These are phyloP conservation scores for barley (Hordeum vulgare) DNA, from an alignment of 176 grass and related monocot genomes.

Conservation along the genomic window DNA sequence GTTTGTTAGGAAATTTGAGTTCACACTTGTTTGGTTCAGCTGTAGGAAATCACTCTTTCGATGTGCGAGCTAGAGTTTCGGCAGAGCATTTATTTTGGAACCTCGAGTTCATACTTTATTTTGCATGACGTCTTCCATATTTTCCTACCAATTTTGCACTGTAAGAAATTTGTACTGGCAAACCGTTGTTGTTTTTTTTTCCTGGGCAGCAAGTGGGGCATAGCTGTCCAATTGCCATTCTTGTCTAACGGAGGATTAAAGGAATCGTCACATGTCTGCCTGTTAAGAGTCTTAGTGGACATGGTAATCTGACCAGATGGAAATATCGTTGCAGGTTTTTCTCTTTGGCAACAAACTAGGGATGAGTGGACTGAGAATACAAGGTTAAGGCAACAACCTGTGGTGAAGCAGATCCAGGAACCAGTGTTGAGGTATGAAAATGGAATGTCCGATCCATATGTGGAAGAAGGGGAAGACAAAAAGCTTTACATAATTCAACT, in stretches of 20 bases:
- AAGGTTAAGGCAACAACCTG: constrained; percentile 12
- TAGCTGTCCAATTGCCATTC: neutral
- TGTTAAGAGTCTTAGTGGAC: neutral
- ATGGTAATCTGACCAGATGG: neutral
- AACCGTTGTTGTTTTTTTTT: neutral
- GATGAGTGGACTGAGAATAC: constrained; percentile 40
- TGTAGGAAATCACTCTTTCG: neutral
- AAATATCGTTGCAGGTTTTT: constrained; percentile 22
- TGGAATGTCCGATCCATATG: neutral
- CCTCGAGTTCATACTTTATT: neutral
- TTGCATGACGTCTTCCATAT: neutral
- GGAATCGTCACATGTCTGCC: neutral
- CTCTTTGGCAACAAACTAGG: constrained; percentile 48
- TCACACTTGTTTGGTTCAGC: neutral
- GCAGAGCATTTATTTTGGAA: neutral
- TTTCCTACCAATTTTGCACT: neutral
- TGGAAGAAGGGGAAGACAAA: neutral
- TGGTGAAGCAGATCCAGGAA: constrained; percentile 33
- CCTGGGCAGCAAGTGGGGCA: neutral
- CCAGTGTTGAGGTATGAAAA: constrained; percentile 41
- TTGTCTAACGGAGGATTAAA: neutral
- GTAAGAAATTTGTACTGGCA: neutral
- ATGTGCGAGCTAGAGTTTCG: neutral
- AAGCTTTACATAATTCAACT: neutral
- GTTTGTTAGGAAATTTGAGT: neutral